Conservation (phyloP, 2,329 filamentous ascomycete species). For the Aspergillus neoniger region DNA sequence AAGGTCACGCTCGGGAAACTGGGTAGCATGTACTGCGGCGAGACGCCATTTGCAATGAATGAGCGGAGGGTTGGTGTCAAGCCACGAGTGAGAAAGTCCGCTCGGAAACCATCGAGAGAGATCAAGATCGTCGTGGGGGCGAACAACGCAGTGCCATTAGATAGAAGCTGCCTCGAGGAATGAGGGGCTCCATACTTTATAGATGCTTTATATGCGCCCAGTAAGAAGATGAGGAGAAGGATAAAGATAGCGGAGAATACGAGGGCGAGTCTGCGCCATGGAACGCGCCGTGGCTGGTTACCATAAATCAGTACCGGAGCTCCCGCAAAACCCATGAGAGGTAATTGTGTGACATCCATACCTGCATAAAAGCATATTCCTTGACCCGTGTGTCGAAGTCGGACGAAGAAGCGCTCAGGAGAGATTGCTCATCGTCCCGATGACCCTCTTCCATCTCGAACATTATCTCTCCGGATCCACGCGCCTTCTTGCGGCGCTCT, state of each 20-base stretch:
- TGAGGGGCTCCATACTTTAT: slow-evolving; percentile 34
- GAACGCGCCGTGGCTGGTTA: slow-evolving; percentile 24
- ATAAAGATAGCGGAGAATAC: slow-evolving; percentile 50
- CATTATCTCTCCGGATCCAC: slow-evolving; percentile 75
- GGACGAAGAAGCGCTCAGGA: slow-evolving; percentile 37
- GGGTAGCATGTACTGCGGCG: slow-evolving; percentile 87
- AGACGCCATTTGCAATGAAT: slow-evolving; percentile 80
- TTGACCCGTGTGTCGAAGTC: slow-evolving; percentile 50
- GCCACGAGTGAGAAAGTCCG: slow-evolving; percentile 82
- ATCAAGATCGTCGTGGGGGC: slow-evolving; percentile 90
- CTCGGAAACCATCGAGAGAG: slow-evolving; percentile 92
- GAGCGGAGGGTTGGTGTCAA: slow-evolving; percentile 79
- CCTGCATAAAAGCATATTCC: slow-evolving; percentile 32
- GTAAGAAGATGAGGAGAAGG: slow-evolving; percentile 58
- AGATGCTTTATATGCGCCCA: slow-evolving; percentile 60
- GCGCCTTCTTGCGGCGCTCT: slow-evolving; percentile 56
- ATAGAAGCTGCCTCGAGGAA: slow-evolving; percentile 41
- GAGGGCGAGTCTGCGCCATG: slow-evolving; percentile 40
- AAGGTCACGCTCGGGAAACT: slow-evolving; percentile 97
- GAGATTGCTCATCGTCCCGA: slow-evolving; percentile 42
- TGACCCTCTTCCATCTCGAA: slow-evolving; percentile 85
- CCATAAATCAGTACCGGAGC: background rate
- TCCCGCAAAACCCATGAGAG: background rate
- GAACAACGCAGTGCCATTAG: slow-evolving; percentile 86
- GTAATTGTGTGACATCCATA: slow-evolving; percentile 14